A percentile compares a stretch with the other conserved stretches of the same genome.
Evolutionary conservation across 441 rosid species (phyloP).

Genomic region (Macaranga tanarius): DNA sequence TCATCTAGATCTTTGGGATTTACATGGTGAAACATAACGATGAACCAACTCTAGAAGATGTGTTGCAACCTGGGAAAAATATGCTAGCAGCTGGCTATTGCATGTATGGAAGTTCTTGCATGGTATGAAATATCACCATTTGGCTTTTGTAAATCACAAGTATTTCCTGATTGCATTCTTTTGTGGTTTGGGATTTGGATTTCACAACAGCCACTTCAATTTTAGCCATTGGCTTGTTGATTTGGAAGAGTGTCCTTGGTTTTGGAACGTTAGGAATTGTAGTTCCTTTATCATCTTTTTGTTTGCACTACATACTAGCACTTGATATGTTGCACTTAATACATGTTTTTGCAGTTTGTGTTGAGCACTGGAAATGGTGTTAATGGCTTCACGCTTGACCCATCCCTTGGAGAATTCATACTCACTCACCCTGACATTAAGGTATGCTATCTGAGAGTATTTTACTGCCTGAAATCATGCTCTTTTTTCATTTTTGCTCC

Average conservation of each 20-base stretch:
- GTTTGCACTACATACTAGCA: not conserved
- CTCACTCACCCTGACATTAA: constrained; percentile 90
- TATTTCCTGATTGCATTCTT: not conserved
- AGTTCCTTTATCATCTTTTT: not conserved
- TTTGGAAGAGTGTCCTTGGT: not conserved
- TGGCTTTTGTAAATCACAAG: not conserved
- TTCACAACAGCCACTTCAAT: not conserved
- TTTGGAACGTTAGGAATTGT: not conserved
- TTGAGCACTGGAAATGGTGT: constrained; percentile 87
- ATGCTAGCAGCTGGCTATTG: constrained; percentile 98
- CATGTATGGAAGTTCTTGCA: constrained; percentile 99
- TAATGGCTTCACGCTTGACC: constrained; percentile 92
- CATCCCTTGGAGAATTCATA: constrained; percentile 96
- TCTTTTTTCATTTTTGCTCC: not conserved
- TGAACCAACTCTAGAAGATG: constrained; percentile 80
- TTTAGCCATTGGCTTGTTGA: not conserved
- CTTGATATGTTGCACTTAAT: not conserved
- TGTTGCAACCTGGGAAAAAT: constrained; percentile 81
- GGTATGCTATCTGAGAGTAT: constrained; percentile 38
- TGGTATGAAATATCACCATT: constrained; percentile 46
- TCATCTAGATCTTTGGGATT: constrained; percentile 87
- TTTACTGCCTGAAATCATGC: not conserved
- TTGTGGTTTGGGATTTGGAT: not conserved
- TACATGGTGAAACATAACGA: constrained; percentile 60
- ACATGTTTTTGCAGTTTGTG: constrained; percentile 64